Percentiles rank a stretch among this genome's conserved stretches.
Conservation (phyloP, 768 basidiomycete genomes). For the Amanita fuliginea region DNA sequence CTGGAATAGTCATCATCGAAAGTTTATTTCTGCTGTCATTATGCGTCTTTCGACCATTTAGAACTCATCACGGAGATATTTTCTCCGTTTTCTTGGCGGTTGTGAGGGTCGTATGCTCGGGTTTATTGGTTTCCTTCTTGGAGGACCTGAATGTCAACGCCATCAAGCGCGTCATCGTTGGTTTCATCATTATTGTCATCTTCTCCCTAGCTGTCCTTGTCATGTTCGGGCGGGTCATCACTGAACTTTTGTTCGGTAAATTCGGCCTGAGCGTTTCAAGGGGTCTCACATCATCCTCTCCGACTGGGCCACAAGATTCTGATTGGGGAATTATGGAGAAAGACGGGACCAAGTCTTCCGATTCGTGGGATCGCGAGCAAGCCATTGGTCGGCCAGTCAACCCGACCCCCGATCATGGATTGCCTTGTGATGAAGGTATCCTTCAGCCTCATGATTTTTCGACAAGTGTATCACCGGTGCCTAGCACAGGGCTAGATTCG, state of each 20-base stretch:
- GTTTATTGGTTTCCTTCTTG: slow-evolving; percentile 69
- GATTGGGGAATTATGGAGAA: slow-evolving; percentile 30
- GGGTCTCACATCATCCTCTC: slow-evolving; percentile 3
- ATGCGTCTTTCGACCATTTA: slow-evolving; percentile 49
- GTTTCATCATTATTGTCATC: slow-evolving; percentile 60
- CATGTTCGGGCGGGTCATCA: slow-evolving; percentile 45
- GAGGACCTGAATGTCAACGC: slow-evolving; percentile 50
- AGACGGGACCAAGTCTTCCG: slow-evolving; percentile 11
- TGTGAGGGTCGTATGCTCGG: slow-evolving; percentile 58
- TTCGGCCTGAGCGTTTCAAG: slow-evolving; percentile 18
- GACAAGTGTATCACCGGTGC: slow-evolving; percentile 21
- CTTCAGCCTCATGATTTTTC: slow-evolving; percentile 36
- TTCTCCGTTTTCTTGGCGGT: slow-evolving; percentile 57
- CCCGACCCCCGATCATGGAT: slow-evolving; percentile 40
- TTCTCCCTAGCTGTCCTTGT: slow-evolving; percentile 63
- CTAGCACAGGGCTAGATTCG: slow-evolving; percentile 19
- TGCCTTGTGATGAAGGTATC: slow-evolving; percentile 26
- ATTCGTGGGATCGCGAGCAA: slow-evolving; percentile 6
- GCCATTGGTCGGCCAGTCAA: slow-evolving; percentile 30
- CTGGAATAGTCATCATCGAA: slow-evolving; percentile 59
- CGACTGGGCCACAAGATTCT: slow-evolving; percentile 8
- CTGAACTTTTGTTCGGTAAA: slow-evolving; percentile 38
- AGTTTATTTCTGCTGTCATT: slow-evolving; percentile 41
- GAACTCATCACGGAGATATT: slow-evolving; percentile 59
- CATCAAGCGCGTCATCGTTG: slow-evolving; percentile 77